Evolutionary conservation across 768 basidiomycete genomes (phyloP), one percentile per base, ranked within the genome.

Genomic region (Tulasnella sp.): DNA sequence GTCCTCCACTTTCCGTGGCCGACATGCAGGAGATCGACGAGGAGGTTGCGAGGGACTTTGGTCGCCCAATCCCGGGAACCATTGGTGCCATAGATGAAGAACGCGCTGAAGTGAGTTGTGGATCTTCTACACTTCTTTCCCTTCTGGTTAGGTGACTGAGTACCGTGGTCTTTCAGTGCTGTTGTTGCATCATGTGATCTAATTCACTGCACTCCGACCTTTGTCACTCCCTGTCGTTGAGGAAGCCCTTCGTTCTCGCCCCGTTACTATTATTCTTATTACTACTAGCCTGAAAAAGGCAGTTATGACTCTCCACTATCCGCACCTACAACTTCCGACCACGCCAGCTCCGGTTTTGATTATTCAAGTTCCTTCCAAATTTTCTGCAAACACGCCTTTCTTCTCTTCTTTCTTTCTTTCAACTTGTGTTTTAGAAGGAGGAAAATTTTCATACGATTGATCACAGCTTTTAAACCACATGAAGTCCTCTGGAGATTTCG

Each of bases 241-340:
- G 61, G 61, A 67, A 67, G 61, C 37, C 70, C 70, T 35, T 72
- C 70, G 70, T 72, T 72, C 37, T n/a, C 70, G 70, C 70, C 70
- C 18, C 70, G 70, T 39, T 72, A 72, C 70, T 72, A 72, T 40
- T 72, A 40, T 72, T 7, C 26, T 40, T 72, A 40, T 72, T 40
- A 23, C 70, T 72, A 72, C 61, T 72, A 39, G 70, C 70, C 44
- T 40, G 39, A 32, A 72, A 51, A n/a, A 40, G 70, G 44, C 70
- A 72, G 9, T 32, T 39, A 18, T 70, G 16, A 2, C 44, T 11
- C 37, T 46, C 26, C 42, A 26, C 23, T 39, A 72, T 37, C 70
- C n/a, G n/a, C 44, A 46, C 70, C 5, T 16, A 72, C 13, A 40
- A 18, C 61, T 67, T 67, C 61, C 61, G n/a, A 67, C 70, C 37